These are phyloP conservation scores for Chalciporus piperatus DNA, from an alignment of 768 basidiomycete species.

Conservation along the genomic window DNA sequence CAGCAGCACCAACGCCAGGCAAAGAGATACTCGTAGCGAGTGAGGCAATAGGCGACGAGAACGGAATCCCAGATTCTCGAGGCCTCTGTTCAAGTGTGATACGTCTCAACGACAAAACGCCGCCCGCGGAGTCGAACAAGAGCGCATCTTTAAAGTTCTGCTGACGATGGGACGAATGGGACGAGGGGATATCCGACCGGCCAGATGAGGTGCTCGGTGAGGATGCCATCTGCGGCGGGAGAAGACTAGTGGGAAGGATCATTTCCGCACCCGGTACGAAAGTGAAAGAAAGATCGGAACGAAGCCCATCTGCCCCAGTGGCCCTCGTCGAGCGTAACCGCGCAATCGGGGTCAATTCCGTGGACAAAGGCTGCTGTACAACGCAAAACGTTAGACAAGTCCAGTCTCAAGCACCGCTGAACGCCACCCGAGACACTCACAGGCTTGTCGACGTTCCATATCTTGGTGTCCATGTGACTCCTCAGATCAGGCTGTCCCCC, in stretches of 20 bases:
- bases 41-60: conserved; percentile 28
- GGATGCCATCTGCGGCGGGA: conserved; percentile 25
- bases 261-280: conserved; percentile 43
- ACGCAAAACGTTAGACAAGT: background rate
- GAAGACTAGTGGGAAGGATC: conserved; percentile 39
- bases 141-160: conserved; percentile 64
- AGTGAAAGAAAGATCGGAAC: conserved; percentile 51
- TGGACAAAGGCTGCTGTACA: conserved; percentile 48
- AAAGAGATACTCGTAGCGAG: conserved; percentile 60
- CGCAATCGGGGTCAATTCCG: conserved; percentile 54
- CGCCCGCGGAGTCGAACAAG: conserved; percentile 61
- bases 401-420: background rate
- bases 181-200: conserved; percentile 27
- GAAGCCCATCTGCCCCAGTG: conserved; percentile 26
- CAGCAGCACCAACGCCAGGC: conserved; percentile 48
- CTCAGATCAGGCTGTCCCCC: conserved; percentile 63
- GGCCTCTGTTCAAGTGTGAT: conserved; percentile 43
- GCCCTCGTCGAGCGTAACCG: conserved; percentile 44
- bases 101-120: conserved; percentile 53
- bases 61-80: conserved; percentile 22
- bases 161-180: conserved; percentile 31
- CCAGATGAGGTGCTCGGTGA: conserved; percentile 27
- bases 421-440: conserved; percentile 30
- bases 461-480: conserved; percentile 59
- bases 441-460: conserved; percentile 50